Percentiles rank a stretch among this genome's conserved stretches.
Conservation (phyloP, 805 yeast genomes). For the Candida tallmaniae region DNA sequence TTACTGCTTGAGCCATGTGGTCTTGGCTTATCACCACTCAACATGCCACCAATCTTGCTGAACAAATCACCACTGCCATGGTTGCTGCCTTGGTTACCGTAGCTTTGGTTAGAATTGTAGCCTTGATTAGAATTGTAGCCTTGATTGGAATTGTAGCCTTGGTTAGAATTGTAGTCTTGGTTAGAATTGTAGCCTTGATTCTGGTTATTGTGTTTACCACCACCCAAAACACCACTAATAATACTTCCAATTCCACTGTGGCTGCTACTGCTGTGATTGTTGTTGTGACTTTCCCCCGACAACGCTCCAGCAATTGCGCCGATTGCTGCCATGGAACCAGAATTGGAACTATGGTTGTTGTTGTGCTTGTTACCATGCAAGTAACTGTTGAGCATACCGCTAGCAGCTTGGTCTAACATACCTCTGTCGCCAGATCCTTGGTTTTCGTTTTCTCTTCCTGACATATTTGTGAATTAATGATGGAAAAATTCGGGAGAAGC, state of each 20-base stretch:
- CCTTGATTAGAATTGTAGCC: not conserved
- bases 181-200: conserved; percentile 7
- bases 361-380: conserved; percentile 43
- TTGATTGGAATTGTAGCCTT: conserved; percentile 10
- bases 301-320: conserved; percentile 57
- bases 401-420: conserved; percentile 39
- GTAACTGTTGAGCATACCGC: conserved; percentile 52
- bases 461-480: conserved; percentile 5
- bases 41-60: conserved; percentile 7
- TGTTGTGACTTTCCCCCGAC: conserved; percentile 24
- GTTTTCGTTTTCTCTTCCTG: conserved; percentile 31
- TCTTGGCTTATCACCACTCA: conserved; percentile 7
- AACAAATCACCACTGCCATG: conserved; percentile 4
- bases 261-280: conserved; percentile 9
- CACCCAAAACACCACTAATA: conserved; percentile 18
- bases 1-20: conserved; percentile 13
- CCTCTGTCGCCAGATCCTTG: conserved; percentile 39
- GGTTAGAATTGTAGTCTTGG: too few relatives aligned
- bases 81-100: not conserved
- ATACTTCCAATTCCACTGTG: conserved; percentile 6
- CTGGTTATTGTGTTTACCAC: conserved; percentile 9
- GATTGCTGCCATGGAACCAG: conserved; percentile 41
- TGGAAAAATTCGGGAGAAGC: too few relatives aligned
- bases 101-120: not conserved
- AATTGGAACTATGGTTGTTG: conserved; percentile 31